phyloP scores from a whole-genome alignment of 306 rosid species.

The Lathyrus sativus region DNA sequence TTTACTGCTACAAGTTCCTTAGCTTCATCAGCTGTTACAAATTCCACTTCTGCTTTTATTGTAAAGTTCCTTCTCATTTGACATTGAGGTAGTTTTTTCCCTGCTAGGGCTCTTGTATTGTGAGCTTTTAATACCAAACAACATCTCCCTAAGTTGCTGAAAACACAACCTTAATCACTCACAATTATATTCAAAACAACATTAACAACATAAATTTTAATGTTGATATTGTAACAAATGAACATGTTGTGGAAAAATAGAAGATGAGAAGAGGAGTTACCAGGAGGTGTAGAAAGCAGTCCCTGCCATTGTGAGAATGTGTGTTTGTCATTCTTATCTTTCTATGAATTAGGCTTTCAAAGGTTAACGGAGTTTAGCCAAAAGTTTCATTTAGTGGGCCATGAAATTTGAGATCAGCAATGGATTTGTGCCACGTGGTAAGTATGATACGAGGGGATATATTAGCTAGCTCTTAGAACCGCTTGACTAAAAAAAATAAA shows the following conservation, averaged over 20 bases:
- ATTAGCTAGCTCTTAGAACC: background rate
- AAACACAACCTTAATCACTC: constrained; percentile 54
- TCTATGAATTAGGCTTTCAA: constrained; percentile 28
- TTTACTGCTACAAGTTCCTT: constrained; percentile 67
- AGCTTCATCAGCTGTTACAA: constrained; percentile 75
- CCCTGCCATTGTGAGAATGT: constrained; percentile 61
- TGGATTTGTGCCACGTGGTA: constrained; percentile 61
- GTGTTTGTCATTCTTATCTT: background rate
- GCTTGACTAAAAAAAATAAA: too few species aligned
- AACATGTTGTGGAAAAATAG: constrained; percentile 10
- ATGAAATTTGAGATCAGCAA: constrained; percentile 63
- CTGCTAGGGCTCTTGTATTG: constrained; percentile 54
- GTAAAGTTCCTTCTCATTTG: constrained; percentile 42
- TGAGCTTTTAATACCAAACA: constrained; percentile 59
- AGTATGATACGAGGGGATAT: constrained; percentile 32
- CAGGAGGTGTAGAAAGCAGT: constrained; percentile 53
- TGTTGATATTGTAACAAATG: background rate
- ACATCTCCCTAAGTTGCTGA: constrained; percentile 67
- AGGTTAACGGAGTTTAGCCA: constrained; percentile 36
- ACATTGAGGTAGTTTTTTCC: constrained; percentile 25
- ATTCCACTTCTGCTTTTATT: constrained; percentile 72
- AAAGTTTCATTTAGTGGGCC: constrained; percentile 44
- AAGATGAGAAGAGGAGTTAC: constrained; percentile 39
- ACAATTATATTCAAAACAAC: constrained; percentile 34
- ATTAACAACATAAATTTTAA: constrained; percentile 16